A percentile compares a stretch with the other conserved stretches of the same genome.
These are phyloP conservation scores for Fusarium compactum DNA, from an alignment of 2,329 filamentous ascomycete genomes.

Conservation along the genomic window DNA sequence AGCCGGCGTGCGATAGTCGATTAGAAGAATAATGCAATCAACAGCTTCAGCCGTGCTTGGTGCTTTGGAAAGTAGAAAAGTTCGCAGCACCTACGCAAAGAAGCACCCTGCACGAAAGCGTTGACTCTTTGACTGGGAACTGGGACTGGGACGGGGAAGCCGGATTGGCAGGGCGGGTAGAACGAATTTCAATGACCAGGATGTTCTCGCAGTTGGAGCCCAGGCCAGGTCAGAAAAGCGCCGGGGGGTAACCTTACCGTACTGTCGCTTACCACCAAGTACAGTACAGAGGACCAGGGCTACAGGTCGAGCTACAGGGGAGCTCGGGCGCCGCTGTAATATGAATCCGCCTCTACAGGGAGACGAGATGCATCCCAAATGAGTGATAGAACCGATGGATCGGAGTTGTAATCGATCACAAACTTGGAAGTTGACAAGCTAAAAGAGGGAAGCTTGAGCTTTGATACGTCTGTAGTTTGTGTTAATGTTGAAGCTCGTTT, in stretches of 20 bases:
- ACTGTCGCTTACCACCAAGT: conserved; percentile 11
- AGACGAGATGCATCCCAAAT: conserved; percentile 24
- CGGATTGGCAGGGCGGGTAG: conserved; percentile 43
- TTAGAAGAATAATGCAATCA: conserved; percentile 13
- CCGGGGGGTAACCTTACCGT: conserved; percentile 10
- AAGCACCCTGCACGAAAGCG: conserved; percentile 39
- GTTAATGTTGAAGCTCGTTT: background rate
- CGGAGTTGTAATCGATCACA: conserved; percentile 21
- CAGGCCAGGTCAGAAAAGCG: conserved; percentile 27
- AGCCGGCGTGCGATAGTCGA: conserved; percentile 37
- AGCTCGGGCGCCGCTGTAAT: conserved; percentile 40
- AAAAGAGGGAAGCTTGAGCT: conserved; percentile 19
- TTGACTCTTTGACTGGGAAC: conserved; percentile 26
- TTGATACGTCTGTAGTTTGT: conserved; percentile 13
- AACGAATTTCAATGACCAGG: conserved; percentile 38
- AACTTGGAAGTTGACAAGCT: conserved; percentile 32
- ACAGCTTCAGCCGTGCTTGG: conserved; percentile 21
- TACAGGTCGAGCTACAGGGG: conserved; percentile 8
- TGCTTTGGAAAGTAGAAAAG: conserved; percentile 34
- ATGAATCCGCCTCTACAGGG: conserved; percentile 23
- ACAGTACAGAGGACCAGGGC: background rate
- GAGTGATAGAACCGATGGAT: conserved; percentile 32
- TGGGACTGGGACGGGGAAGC: conserved; percentile 41
- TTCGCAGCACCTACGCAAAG: conserved; percentile 42
- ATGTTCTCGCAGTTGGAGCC: conserved; percentile 11